phyloP scores from a whole-genome alignment of 139 green algal species.

The Micractinium conductrix region DNA sequence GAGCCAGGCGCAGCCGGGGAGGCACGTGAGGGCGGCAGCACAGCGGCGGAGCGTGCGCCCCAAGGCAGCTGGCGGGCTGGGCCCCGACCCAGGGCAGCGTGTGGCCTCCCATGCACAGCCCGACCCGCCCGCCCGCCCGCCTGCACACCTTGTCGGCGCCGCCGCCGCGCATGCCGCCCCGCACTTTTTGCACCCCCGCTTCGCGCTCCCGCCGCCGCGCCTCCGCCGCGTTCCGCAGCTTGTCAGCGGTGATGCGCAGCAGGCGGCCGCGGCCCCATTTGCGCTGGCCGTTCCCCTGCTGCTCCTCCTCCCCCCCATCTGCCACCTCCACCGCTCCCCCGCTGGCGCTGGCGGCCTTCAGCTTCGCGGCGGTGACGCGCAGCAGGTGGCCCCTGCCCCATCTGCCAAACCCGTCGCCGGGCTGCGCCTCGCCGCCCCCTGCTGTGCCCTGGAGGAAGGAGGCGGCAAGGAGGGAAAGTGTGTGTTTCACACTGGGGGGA shows the following conservation, averaged over 20 bases:
- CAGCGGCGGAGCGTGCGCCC: too few relatives aligned
- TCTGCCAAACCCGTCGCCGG: not conserved
- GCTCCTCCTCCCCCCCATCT: not conserved
- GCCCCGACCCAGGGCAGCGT: too few relatives aligned
- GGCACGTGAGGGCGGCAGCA: too few relatives aligned
- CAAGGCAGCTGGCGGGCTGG: not conserved
- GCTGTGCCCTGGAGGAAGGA: too few relatives aligned
- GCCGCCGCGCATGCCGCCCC: not conserved
- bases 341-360: not conserved
- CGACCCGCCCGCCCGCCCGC: too few relatives aligned
- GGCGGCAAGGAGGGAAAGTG: too few relatives aligned
- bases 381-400: conserved; percentile 6
- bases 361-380: not conserved
- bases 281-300: too few relatives aligned
- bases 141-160: not conserved
- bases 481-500: too few relatives aligned
- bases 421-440: too few relatives aligned
- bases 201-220: conserved; percentile 10
- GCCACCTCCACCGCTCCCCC: not conserved
- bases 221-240: conserved; percentile 14
- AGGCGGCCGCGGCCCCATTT: not conserved
- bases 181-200: not conserved
- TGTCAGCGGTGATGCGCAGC: not conserved
- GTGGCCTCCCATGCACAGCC: not conserved
- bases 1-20: too few relatives aligned